Percentiles rank a stretch among this genome's conserved stretches.
These are phyloP conservation scores for Sporormia fimetaria DNA, from an alignment of 495 filamentous ascomycete genomes.

Conservation along the genomic window DNA sequence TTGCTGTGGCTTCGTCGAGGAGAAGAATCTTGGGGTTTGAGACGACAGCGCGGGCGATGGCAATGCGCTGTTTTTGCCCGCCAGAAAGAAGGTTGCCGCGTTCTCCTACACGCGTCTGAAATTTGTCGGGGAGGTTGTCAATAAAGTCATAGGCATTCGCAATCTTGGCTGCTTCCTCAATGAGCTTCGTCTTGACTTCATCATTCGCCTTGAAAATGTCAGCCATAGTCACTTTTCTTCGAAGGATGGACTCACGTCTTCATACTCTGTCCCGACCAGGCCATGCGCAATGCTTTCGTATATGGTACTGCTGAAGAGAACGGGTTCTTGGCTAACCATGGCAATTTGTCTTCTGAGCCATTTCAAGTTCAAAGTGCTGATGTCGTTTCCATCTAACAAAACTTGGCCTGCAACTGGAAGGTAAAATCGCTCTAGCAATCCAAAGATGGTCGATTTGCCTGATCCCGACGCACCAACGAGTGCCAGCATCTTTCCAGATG, in stretches of 20 bases:
- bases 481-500: constrained; percentile 78
- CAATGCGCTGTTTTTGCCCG: constrained; percentile 93
- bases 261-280: constrained; percentile 70
- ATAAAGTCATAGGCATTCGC: constrained; percentile 94
- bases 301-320: constrained; percentile 76
- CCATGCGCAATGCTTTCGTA: constrained; percentile 78
- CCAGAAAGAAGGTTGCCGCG: constrained; percentile 85
- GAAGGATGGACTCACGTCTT: constrained; percentile 39
- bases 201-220: constrained; percentile 10
- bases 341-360: constrained; percentile 90
- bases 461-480: constrained; percentile 80
- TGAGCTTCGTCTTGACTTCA: constrained; percentile 37
- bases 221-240: background rate
- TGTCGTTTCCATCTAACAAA: constrained; percentile 70
- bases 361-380: constrained; percentile 68
- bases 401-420: constrained; percentile 50
- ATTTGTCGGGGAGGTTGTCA: constrained; percentile 68
- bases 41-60: constrained; percentile 79
- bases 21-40: constrained; percentile 91
- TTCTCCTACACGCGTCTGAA: constrained; percentile 91
- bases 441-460: constrained; percentile 87
- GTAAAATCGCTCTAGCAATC: constrained; percentile 87
- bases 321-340: constrained; percentile 78
- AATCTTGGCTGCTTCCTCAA: constrained; percentile 74
- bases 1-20: constrained; percentile 88